Evolutionary conservation across 2,329 filamentous ascomycete genomes (phyloP), one percentile per base, ranked within the genome.

Genomic region (Exophiala calicioides): DNA sequence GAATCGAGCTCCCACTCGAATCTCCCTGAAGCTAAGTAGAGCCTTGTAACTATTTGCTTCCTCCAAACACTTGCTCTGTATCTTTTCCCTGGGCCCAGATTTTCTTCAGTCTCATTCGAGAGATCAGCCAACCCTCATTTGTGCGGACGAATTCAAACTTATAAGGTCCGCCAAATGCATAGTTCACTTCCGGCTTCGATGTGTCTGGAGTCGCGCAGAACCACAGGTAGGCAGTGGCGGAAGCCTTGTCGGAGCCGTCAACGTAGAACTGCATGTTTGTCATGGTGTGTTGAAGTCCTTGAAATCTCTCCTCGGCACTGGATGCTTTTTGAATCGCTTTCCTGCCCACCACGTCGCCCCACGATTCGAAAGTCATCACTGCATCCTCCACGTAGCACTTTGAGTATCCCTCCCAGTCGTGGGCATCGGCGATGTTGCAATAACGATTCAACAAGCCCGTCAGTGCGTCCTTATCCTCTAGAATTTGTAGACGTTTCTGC

Each of bases 231-330:
- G 38, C 30, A 27, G 20, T 27, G 7, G 38, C 45, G 18, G 38
- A 37, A 4, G 45, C 45, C 23, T 38, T 24, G 32, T 48, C 45
- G 12, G n/a, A n/a, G n/a, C 45, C 45, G 20, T 48, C 39, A 1
- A 48, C 45, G 16, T 32, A 5, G 21, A 48, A 48, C 18, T 48
- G 12, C 30, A 48, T 37, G 20, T 48, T 48, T n/a, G 45, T 48
- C 45, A 48, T 44, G 16, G 20, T 48, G 45, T 48, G 45, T 19
- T 48, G 45, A 13, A 48, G 45, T 2, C 45, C 45, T 13, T 48
- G 38, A 16, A 48, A 48, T 13, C 15, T 8, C 4, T 37, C 4
- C 24, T 48, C 45, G 10, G 33, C 45, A 31, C 45, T 48, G 7
- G 45, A 38, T 12, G 45, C 39, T 26, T 48, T 48, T 1, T 26